Evolutionary conservation across 2,329 filamentous ascomycete genomes (phyloP).

Genomic region (Mariannaea elegans): DNA sequence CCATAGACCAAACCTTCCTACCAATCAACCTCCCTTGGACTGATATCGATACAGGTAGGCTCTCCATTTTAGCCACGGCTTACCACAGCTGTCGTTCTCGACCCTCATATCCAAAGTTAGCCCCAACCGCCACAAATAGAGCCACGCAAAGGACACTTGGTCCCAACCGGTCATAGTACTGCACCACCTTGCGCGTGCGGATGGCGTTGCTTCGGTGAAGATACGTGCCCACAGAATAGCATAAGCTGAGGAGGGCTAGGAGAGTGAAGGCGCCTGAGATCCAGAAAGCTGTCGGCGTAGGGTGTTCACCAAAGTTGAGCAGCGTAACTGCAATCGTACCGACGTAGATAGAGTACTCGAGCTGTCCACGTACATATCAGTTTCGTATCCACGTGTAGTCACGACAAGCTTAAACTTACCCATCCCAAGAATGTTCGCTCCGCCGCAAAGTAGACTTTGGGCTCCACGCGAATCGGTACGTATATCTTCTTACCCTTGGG

Average conservation of each 20-base stretch:
- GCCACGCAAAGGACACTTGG: slow-evolving; percentile 79
- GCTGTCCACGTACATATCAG: slow-evolving; percentile 54
- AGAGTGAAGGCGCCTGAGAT: slow-evolving; percentile 83
- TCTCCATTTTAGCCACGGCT: not conserved
- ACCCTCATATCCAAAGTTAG: slow-evolving; percentile 86
- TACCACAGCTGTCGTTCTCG: slow-evolving; percentile 66
- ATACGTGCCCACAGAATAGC: slow-evolving; percentile 86
- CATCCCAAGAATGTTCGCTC: slow-evolving; percentile 96
- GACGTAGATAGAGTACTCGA: slow-evolving; percentile 96
- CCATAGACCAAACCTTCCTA: not conserved
- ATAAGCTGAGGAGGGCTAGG: slow-evolving; percentile 78
- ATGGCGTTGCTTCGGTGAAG: slow-evolving; percentile 90
- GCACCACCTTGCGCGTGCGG: slow-evolving; percentile 81
- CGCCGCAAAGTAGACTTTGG: slow-evolving; percentile 96
- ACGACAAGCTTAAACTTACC: slow-evolving; percentile 61
- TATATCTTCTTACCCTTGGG: slow-evolving; percentile 92
- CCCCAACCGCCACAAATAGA: slow-evolving; percentile 75
- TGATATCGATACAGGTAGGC: slow-evolving; percentile 15
- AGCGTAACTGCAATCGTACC: slow-evolving; percentile 86
- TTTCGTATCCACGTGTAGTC: not conserved
- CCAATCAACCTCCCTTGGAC: slow-evolving; percentile 21
- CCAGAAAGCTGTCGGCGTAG: slow-evolving; percentile 67
- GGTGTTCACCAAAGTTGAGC: slow-evolving; percentile 78
- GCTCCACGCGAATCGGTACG: slow-evolving; percentile 93
- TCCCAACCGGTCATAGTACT: slow-evolving; percentile 90